Evolutionary conservation across 1,284 basidiomycete species (phyloP).

Genomic region (Ganoderma leucocontextum): DNA sequence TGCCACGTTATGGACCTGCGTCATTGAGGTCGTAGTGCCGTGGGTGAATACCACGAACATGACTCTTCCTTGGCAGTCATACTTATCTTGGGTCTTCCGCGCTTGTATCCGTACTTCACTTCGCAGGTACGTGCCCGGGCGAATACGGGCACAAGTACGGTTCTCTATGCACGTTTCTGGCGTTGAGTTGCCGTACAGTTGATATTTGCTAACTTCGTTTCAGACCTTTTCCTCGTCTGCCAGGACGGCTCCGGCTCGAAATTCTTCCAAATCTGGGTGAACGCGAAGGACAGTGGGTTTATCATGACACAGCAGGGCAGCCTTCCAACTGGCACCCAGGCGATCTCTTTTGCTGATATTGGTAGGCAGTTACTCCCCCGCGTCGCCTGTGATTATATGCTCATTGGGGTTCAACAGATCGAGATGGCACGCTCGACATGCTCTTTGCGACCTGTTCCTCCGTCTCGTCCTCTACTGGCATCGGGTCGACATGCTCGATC

Average conservation of each 20-base stretch:
- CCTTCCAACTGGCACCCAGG: conserved; percentile 82
- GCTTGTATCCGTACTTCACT: too few species aligned
- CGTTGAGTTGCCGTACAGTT: neutral
- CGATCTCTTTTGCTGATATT: conserved; percentile 92
- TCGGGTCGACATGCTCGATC: conserved; percentile 81
- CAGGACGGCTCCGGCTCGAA: conserved; percentile 61
- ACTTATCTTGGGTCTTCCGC: too few species aligned
- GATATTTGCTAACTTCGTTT: conserved; percentile 12
- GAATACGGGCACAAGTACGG: neutral
- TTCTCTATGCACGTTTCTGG: neutral
- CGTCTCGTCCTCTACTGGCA: conserved; percentile 70
- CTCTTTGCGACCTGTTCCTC: conserved; percentile 87
- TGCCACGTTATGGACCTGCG: too few species aligned
- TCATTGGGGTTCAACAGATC: conserved; percentile 59
- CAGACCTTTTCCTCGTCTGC: conserved; percentile 93
- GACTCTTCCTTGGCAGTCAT: too few species aligned
- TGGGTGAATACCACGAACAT: too few species aligned
- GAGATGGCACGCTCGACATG: conserved; percentile 97
- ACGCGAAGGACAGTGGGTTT: conserved; percentile 82
- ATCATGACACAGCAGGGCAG: conserved; percentile 70
- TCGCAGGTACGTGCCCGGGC: too few species aligned
- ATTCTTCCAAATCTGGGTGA: conserved; percentile 93
- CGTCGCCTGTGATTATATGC: neutral
- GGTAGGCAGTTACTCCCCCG: conserved; percentile 55
- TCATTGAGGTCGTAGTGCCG: too few species aligned